Conservation (phyloP, 768 basidiomycete species). For the Lepiota brunneoincarnata region DNA sequence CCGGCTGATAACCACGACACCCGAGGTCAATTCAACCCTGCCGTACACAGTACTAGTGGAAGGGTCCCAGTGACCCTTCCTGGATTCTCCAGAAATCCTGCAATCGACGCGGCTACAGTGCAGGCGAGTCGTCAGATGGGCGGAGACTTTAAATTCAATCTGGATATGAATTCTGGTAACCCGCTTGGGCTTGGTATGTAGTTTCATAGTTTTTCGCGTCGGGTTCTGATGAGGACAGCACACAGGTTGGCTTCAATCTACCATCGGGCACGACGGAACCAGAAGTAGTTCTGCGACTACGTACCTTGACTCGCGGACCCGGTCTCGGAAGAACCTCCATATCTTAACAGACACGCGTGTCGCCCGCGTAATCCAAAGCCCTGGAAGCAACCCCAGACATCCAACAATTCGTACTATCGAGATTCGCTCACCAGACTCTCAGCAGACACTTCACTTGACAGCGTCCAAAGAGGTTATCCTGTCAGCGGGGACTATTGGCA, state of each 20-base stretch:
- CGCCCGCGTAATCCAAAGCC: slow-evolving; percentile 15
- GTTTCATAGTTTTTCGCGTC: background rate
- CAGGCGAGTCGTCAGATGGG: slow-evolving; percentile 15
- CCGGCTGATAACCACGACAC: slow-evolving; percentile 17
- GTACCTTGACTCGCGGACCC: slow-evolving; percentile 17
- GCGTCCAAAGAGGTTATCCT: slow-evolving; percentile 8
- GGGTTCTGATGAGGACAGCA: background rate
- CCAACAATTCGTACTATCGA: slow-evolving; percentile 11
- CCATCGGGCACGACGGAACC: slow-evolving; percentile 10
- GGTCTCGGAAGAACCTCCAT: slow-evolving; percentile 24
- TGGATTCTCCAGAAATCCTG: slow-evolving; percentile 11
- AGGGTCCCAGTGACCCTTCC: slow-evolving; percentile 16
- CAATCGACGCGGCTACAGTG: slow-evolving; percentile 19
- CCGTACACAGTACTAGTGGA: slow-evolving; percentile 18
- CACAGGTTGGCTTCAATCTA: slow-evolving; percentile 12
- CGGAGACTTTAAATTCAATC: slow-evolving; percentile 10
- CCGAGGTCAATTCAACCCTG: slow-evolving; percentile 18
- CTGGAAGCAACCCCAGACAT: background rate
- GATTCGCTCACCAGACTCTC: background rate
- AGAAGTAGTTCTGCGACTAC: slow-evolving; percentile 14
- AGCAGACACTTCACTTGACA: background rate
- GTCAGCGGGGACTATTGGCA: background rate
- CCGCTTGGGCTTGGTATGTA: slow-evolving; percentile 10
- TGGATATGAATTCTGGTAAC: slow-evolving; percentile 11
- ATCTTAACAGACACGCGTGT: slow-evolving; percentile 27